phyloP scores from a whole-genome alignment of 805 yeast species.

The Ogataea thermomethanolica region DNA sequence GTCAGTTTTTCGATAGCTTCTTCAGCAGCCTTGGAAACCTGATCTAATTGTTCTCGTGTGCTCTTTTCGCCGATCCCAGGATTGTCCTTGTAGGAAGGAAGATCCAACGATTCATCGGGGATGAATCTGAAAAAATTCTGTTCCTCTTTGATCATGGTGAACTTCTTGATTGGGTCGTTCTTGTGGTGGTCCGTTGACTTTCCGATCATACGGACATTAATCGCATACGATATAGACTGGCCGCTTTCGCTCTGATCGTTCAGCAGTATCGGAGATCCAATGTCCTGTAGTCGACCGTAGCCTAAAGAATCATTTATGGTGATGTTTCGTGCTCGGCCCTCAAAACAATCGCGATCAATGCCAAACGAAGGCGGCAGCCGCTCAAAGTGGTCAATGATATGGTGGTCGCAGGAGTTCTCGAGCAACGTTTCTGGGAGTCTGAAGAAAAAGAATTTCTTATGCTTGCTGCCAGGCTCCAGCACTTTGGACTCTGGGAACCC shows the following conservation, averaged over 20 bases:
- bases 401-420: constrained; percentile 48
- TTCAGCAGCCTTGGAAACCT: constrained; percentile 14
- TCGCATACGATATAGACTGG: constrained; percentile 44
- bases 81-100: constrained; percentile 15
- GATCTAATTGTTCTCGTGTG: constrained; percentile 17
- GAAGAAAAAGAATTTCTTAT: constrained; percentile 56
- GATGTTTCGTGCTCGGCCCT: constrained; percentile 26
- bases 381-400: constrained; percentile 31
- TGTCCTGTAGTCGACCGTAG: constrained; percentile 46
- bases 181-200: constrained; percentile 16
- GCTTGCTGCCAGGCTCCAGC: constrained; percentile 44
- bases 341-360: constrained; percentile 28
- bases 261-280: constrained; percentile 52
- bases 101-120: constrained; percentile 19
- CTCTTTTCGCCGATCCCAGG: background rate
- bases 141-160: constrained; percentile 20
- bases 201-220: constrained; percentile 52
- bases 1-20: constrained; percentile 15
- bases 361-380: constrained; percentile 41
- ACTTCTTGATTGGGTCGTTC: constrained; percentile 11
- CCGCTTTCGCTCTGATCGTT: constrained; percentile 44
- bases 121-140: constrained; percentile 21
- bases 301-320: constrained; percentile 42
- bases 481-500: constrained; percentile 41
- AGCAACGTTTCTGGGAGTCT: constrained; percentile 49